These are phyloP conservation scores for Betula pendula DNA, from an alignment of 306 rosid species.

Conservation along the genomic window DNA sequence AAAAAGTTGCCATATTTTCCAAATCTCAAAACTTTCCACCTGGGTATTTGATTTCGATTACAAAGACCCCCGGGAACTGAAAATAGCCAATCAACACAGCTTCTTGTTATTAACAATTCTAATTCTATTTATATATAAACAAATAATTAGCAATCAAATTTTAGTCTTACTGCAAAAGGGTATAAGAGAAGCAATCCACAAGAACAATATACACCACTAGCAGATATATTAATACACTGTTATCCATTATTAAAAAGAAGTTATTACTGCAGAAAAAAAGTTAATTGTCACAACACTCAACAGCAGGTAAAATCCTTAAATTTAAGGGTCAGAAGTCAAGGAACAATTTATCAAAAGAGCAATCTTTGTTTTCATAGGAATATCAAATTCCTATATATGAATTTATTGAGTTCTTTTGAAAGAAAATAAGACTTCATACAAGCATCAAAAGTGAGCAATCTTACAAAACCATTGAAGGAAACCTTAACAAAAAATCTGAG, in stretches of 20 bases:
- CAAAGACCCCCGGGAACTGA: conserved; percentile 16
- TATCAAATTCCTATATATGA: not conserved
- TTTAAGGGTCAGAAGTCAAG: conserved; percentile 1
- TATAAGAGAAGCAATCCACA: not conserved
- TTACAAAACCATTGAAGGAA: conserved; percentile 2
- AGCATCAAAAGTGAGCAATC: conserved; percentile 9
- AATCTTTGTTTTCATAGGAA: not conserved
- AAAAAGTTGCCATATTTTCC: conserved; percentile 60
- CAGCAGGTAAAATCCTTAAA: not conserved
- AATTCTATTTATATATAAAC: not conserved
- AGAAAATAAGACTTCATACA: not conserved
- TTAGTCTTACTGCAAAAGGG: not conserved
- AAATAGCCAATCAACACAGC: conserved; percentile 5
- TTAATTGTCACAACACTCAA: not conserved
- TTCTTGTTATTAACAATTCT: not conserved
- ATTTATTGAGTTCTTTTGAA: not conserved
- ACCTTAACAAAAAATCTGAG: not conserved
- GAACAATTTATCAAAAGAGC: not conserved
- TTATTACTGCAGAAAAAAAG: not conserved
- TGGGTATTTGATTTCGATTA: conserved; percentile 18
- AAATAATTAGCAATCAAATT: not conserved
- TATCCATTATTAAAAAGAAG: not conserved
- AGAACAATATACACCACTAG: not conserved
- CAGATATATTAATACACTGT: not conserved
- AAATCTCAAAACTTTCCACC: conserved; percentile 28